Conservation (phyloP, 495 filamentous ascomycete genomes). For the Lepraria neglecta region DNA sequence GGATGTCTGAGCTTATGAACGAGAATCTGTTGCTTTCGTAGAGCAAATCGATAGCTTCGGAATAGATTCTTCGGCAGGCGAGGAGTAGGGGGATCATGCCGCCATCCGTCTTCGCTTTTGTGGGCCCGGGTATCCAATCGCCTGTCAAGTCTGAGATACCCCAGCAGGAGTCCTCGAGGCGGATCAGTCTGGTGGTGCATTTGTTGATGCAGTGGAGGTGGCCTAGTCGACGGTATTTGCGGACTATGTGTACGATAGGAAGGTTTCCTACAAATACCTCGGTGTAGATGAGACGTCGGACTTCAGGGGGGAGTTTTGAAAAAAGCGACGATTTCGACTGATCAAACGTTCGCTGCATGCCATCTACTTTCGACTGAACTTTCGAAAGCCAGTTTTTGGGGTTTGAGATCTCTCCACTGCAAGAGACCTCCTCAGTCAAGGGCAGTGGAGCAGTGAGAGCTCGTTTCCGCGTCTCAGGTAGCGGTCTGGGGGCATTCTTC, state of each 20-base stretch:
- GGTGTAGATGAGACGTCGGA: slow-evolving; percentile 1
- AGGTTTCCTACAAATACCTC: neutral
- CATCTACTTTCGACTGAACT: neutral
- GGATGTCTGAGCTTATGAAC: neutral
- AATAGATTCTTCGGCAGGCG: slow-evolving; percentile 1
- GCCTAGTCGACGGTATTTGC: neutral
- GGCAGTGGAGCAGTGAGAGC: neutral
- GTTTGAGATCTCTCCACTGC: no score
- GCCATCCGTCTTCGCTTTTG: neutral
- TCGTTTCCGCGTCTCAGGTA: neutral
- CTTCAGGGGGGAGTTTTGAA: neutral
- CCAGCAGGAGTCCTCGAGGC: neutral
- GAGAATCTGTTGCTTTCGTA: neutral
- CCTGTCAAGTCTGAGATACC: neutral
- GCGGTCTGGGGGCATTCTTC: neutral
- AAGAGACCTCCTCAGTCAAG: no score
- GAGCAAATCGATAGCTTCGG: neutral
- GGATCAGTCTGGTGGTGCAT: neutral
- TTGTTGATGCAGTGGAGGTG: neutral
- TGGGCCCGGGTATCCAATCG: neutral
- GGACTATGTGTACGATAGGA: slow-evolving; percentile 1
- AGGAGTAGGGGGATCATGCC: neutral
- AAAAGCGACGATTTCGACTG: neutral
- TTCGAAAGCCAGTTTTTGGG: no score
- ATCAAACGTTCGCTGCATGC: neutral